These are phyloP conservation scores for Trichomonas gallinae DNA, from an alignment of 208 protist genomes.

Conservation along the genomic window DNA sequence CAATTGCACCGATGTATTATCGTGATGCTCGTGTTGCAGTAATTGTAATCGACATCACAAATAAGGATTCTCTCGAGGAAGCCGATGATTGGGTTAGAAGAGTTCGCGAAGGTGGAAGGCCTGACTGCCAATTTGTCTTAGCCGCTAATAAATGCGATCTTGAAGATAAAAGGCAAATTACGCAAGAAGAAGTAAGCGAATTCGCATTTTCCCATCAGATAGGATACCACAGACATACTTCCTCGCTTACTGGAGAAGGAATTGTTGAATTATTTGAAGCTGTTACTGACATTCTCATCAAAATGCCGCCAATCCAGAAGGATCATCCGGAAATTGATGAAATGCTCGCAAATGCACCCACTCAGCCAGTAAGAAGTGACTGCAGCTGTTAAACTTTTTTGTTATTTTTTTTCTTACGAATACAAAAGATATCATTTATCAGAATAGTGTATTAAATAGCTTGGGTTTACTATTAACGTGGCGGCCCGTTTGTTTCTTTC, in stretches of 20 bases:
- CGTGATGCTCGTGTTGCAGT: neutral
- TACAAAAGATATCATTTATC: no score
- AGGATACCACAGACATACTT: neutral
- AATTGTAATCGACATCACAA: neutral
- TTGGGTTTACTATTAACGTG: no score
- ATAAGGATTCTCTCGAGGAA: neutral
- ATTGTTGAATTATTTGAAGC: neutral
- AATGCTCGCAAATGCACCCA: no score
- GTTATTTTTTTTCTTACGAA: no score
- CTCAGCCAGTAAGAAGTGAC: no score
- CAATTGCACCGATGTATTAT: conserved; percentile 5
- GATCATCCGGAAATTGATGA: neutral
- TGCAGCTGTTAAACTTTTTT: no score
- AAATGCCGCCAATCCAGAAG: neutral
- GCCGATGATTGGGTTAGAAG: neutral
- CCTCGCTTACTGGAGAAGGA: neutral
- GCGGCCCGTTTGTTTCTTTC: no score
- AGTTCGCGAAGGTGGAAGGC: neutral
- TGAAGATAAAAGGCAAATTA: neutral
- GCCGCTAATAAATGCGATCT: neutral
- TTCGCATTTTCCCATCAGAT: neutral
- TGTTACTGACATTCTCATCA: neutral
- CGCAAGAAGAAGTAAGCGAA: neutral
- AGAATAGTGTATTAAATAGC: no score
- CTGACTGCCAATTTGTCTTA: neutral